These are phyloP conservation scores for Peniophora sp. DNA, from an alignment of 1,284 basidiomycete species.

Conservation along the genomic window DNA sequence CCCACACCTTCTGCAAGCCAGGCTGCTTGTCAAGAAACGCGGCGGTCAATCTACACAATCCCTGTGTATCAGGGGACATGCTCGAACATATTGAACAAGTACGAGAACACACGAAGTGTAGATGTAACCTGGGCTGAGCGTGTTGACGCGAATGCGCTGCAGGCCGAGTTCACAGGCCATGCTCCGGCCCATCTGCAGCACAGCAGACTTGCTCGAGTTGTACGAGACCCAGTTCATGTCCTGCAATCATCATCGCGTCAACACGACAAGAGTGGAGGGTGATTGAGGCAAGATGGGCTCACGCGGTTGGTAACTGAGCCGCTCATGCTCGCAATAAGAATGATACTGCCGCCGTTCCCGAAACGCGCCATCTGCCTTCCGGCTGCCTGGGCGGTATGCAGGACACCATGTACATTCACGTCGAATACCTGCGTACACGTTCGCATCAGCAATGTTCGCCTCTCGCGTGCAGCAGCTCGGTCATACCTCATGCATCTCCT, in stretches of 20 bases:
- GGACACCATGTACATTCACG: constrained; percentile 35
- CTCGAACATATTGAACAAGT: too few relatives aligned
- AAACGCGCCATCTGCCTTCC: constrained; percentile 30
- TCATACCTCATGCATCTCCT: constrained; percentile 59
- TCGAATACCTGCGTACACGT: constrained; percentile 24
- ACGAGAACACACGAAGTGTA: constrained; percentile 19
- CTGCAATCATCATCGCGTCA: not conserved
- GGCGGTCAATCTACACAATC: constrained; percentile 59
- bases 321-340: constrained; percentile 40
- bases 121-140: constrained; percentile 22
- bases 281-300: not conserved
- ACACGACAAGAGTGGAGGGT: too few relatives aligned
- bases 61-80: too few relatives aligned
- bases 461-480: constrained; percentile 1
- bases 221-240: constrained; percentile 25
- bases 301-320: constrained; percentile 18
- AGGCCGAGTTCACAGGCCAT: constrained; percentile 35
- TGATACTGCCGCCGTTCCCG: constrained; percentile 33
- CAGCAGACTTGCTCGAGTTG: constrained; percentile 32
- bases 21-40: constrained; percentile 68
- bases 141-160: constrained; percentile 26
- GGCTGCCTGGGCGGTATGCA: constrained; percentile 32
- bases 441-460: not conserved
- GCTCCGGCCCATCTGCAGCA: constrained; percentile 34
- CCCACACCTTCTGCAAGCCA: constrained; percentile 64